phyloP scores from a whole-genome alignment of 179 eudicot species.

The Amaranthus tricolor region DNA sequence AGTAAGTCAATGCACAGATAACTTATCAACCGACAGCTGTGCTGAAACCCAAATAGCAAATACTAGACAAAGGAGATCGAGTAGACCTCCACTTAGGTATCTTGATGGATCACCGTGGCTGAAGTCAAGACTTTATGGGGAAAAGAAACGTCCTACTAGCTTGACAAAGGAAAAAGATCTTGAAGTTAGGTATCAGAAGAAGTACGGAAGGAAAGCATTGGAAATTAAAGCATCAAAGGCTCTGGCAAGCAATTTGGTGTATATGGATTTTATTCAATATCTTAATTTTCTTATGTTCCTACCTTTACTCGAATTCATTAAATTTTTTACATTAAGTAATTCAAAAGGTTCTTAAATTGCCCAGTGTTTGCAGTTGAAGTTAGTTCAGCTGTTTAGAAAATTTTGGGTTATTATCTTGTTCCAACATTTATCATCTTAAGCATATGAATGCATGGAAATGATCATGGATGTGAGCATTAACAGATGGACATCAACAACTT shows the following conservation, averaged over 20 bases:
- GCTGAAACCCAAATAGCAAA: not conserved
- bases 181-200: constrained; percentile 10
- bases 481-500: no score
- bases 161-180: constrained; percentile 9
- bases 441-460: no score
- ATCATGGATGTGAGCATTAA: no score
- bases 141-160: constrained; percentile 15
- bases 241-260: constrained; percentile 3
- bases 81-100: constrained; percentile 24
- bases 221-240: constrained; percentile 8
- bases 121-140: constrained; percentile 2
- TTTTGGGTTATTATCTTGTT: no score
- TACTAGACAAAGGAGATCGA: constrained; percentile 16
- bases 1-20: constrained; percentile 1
- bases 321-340: not conserved
- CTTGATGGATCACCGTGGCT: constrained; percentile 7
- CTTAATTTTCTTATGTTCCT: not conserved
- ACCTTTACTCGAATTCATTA: not conserved
- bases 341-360: no score
- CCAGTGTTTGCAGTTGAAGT: no score
- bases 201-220: constrained; percentile 1
- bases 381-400: no score
- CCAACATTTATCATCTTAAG: no score
- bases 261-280: not conserved
- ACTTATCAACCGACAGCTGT: constrained; percentile 23